These are phyloP conservation scores for Penicillium paradoxum DNA, from an alignment of 495 filamentous ascomycete species.

Conservation along the genomic window DNA sequence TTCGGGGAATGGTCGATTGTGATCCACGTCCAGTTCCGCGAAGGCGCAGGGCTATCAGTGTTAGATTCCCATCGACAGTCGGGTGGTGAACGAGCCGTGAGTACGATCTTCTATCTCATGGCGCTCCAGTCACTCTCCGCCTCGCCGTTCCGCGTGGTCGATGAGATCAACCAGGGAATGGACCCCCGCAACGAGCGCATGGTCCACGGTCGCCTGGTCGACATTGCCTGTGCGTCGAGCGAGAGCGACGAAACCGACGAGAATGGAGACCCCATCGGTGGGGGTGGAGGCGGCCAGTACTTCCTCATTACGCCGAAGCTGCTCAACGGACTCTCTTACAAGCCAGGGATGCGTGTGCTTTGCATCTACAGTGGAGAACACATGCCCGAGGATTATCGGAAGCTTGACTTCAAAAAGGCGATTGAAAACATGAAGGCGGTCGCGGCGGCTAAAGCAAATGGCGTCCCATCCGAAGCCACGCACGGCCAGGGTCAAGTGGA, in stretches of 20 bases:
- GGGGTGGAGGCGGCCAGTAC: constrained; percentile 54
- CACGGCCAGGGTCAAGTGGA: constrained; percentile 14
- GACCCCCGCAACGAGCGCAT: constrained; percentile 96
- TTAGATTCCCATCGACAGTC: constrained; percentile 91
- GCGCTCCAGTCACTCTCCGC: constrained; percentile 89
- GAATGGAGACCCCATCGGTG: constrained; percentile 19
- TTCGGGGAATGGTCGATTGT: constrained; percentile 93
- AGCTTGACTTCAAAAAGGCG: constrained; percentile 30
- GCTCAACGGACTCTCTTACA: constrained; percentile 77
- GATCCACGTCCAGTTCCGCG: constrained; percentile 90
- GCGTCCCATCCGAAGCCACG: constrained; percentile 18
- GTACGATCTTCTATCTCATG: constrained; percentile 99
- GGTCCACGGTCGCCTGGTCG: constrained; percentile 94
- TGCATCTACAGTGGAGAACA: constrained; percentile 92
- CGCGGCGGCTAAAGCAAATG: constrained; percentile 1
- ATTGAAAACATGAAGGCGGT: constrained; percentile 31
- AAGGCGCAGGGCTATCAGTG: constrained; percentile 75
- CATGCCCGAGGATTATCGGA: constrained; percentile 57
- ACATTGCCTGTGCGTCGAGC: constrained; percentile 67
- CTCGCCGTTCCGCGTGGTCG: constrained; percentile 97
- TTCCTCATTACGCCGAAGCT: constrained; percentile 99
- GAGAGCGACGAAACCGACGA: constrained; percentile 14
- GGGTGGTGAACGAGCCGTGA: constrained; percentile 92
- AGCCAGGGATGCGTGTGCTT: constrained; percentile 83
- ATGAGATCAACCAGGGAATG: constrained; percentile 99